Base-by-base conservation (phyloP, 441 rosid species). In the Jatropha podagrica region DNA sequence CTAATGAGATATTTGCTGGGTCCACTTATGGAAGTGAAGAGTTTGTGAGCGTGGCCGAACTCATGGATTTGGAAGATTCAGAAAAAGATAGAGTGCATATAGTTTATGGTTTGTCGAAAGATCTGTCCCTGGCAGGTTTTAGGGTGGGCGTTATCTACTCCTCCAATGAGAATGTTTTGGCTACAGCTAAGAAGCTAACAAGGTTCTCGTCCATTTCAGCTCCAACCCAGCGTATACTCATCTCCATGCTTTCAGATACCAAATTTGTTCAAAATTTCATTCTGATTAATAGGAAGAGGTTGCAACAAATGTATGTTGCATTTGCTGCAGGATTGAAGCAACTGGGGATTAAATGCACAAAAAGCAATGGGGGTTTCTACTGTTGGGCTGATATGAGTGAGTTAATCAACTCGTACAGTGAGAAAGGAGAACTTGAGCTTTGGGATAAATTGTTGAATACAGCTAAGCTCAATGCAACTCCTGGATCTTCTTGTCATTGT, bases 311-410 rank as follows among this genome's bases (percentile, higher is more conserved):
- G 77, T 77, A 81, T 72, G 74, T 20, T 0, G 71, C 80, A 10
- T 82, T 92, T 61, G 84, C 86, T 48, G 75, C 72, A 38, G 96
- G 94, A 7, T 82, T 93, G 81, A 88, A 88, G 84, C 81, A 84
- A 26, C 71, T 95, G 60, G 92, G 96, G 32, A 88, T 92, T 4
- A 79, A 80, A 55, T 91, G 91, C 83, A 78, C 69, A 18, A 88
- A 74, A 79, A 75, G 91, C 76, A 77, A 62, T 15, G 97, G 97
- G 58, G 96, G 96, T 41, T 88, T 86, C 68, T 87, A 77, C 83
- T 95, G 97, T 78, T 92, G 98, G 98, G 95, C 85, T 4, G 93
- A 94, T 79, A 87, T 92, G 97, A 84, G 97, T 6, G 92, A 90
- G 61, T 85, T 90, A 20, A 90, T 91, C 18, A 80, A 83, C 49